phyloP scores from a whole-genome alignment of 2,329 filamentous ascomycete species.

The Fusarium clavum region DNA sequence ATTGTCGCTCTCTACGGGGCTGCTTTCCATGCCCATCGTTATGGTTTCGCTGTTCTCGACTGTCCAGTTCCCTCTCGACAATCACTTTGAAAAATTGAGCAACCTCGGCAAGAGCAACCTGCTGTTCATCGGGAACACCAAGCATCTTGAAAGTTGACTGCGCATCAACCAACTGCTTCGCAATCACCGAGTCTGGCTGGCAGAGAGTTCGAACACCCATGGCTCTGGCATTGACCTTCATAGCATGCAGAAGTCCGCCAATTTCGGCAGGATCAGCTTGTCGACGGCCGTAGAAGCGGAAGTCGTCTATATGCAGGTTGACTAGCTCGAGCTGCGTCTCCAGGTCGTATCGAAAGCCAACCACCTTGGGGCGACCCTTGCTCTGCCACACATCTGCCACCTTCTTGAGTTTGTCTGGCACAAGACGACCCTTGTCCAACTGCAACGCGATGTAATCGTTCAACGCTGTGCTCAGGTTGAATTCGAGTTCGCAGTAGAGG shows the following conservation, averaged over 20 bases:
- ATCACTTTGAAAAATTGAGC: constrained; percentile 66
- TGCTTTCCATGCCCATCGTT: constrained; percentile 32
- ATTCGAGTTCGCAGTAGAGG: constrained; percentile 70
- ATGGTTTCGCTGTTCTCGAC: constrained; percentile 41
- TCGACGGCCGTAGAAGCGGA: constrained; percentile 65
- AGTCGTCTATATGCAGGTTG: constrained; percentile 61
- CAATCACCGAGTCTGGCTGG: constrained; percentile 68
- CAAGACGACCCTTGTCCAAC: constrained; percentile 66
- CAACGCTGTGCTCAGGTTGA: constrained; percentile 62
- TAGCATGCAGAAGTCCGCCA: constrained; percentile 61
- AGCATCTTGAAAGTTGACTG: constrained; percentile 64
- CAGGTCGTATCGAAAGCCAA: constrained; percentile 69
- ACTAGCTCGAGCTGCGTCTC: constrained; percentile 71
- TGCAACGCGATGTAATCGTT: constrained; percentile 65
- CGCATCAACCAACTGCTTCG: constrained; percentile 67
- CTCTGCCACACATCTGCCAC: constrained; percentile 64
- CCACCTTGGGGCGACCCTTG: constrained; percentile 65
- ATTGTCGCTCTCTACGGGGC: constrained; percentile 15
- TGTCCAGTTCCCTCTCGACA: constrained; percentile 59
- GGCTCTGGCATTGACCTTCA: constrained; percentile 64
- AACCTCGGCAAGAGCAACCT: constrained; percentile 62
- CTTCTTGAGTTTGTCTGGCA: constrained; percentile 63
- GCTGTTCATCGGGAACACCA: constrained; percentile 57
- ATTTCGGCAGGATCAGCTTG: constrained; percentile 59
- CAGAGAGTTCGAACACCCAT: constrained; percentile 68